Conservation (phyloP, 148 eudicot genomes). For the Diospyros lotus region DNA sequence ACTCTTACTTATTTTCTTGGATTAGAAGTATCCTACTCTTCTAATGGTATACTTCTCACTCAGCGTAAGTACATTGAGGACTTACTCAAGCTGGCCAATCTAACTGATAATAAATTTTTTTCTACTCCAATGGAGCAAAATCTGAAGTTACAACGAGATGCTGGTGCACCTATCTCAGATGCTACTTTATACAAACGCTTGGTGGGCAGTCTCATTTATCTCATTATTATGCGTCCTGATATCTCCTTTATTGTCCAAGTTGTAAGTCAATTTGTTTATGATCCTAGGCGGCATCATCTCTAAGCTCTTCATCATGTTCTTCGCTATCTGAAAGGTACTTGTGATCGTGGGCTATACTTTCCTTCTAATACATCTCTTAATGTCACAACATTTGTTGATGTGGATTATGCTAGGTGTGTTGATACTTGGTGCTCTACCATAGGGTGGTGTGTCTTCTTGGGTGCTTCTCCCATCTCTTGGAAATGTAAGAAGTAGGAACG, state of each 20-base stretch:
- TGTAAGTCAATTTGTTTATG: neutral
- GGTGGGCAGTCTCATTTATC: neutral
- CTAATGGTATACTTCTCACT: neutral
- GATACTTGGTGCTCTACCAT: neutral
- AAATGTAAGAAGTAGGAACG: neutral
- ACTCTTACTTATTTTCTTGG: no score
- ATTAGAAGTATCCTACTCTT: no score
- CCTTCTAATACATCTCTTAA: neutral
- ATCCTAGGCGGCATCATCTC: neutral
- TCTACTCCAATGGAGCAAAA: neutral
- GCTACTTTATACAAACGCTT: neutral
- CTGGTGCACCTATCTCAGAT: neutral
- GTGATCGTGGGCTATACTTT: neutral
- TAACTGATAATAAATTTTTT: neutral
- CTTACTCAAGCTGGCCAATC: neutral
- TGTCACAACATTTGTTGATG: neutral
- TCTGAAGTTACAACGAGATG: neutral
- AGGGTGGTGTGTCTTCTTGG: neutral
- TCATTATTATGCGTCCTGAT: neutral
- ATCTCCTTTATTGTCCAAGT: neutral
- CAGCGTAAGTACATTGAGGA: neutral
- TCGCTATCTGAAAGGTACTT: neutral
- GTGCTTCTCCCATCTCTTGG: neutral
- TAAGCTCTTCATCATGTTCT: neutral
- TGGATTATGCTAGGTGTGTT: neutral